A percentile compares a stretch with the other conserved stretches of the same genome.
These are phyloP conservation scores for Exserohilum turcica DNA, from an alignment of 2,329 filamentous ascomycete genomes.

Conservation along the genomic window DNA sequence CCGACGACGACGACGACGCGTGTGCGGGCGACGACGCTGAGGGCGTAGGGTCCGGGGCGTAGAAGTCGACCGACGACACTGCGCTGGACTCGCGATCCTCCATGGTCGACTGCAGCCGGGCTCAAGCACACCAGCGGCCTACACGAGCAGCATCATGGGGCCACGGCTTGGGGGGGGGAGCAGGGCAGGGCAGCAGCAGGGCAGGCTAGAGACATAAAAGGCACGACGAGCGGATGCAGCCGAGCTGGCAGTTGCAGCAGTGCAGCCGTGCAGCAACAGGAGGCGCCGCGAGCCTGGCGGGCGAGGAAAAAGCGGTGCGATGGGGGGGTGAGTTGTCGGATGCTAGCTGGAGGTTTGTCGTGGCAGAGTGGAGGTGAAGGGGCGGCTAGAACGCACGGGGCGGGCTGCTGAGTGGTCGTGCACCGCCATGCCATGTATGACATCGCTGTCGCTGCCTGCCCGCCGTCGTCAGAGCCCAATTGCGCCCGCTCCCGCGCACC, in stretches of 20 bases:
- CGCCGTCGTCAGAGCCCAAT: conserved; percentile 8
- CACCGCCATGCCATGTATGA: conserved; percentile 18
- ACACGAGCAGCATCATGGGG: conserved; percentile 37
- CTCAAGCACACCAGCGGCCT: conserved; percentile 31
- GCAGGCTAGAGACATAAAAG: conserved; percentile 38
- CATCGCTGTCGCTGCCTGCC: conserved; percentile 12
- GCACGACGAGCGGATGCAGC: neutral
- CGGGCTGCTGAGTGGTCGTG: neutral
- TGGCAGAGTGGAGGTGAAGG: conserved; percentile 13
- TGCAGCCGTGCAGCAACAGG: neutral
- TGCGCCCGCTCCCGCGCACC: conserved; percentile 2
- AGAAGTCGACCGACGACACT: conserved; percentile 46
- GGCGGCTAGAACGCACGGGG: conserved; percentile 9
- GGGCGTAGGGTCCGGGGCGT: conserved; percentile 35
- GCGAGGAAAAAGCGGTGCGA: conserved; percentile 12
- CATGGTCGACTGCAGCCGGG: conserved; percentile 31
- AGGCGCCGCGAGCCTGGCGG: neutral
- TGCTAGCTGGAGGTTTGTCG: conserved; percentile 13
- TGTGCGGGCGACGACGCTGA: conserved; percentile 13
- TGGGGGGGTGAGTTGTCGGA: conserved; percentile 9
- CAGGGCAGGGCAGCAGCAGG: conserved; percentile 28
- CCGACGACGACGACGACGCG: too few relatives aligned
- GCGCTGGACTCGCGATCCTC: conserved; percentile 42
- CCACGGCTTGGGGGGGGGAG: neutral
- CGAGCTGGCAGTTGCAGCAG: too few relatives aligned